Base-by-base conservation (phyloP, 495 filamentous ascomycete genomes). In the Podospora pseudoanserina region DNA sequence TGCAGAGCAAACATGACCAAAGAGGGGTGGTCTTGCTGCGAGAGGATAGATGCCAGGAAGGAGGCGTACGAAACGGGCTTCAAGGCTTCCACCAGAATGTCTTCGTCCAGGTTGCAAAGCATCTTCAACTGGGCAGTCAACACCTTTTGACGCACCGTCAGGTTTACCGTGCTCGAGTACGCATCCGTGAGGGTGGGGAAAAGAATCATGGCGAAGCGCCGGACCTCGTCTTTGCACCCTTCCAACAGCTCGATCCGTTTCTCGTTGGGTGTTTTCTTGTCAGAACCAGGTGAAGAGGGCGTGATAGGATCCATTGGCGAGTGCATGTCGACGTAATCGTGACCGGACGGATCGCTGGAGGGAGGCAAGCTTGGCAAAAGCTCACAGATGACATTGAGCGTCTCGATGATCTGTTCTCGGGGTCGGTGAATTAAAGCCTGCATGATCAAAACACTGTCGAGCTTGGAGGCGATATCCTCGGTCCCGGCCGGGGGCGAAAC, bases 371-470 rank as follows among this genome's bases (percentile, higher is more conserved):
- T 85, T 3, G 96, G 96, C 28, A 99, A 85, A 18, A 99, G 85
- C 81, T 98, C 96, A 80, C 96, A 98, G 70, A 98, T 93, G 66
- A 99, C 94, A 77, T 97, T 97, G 66, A 99, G 86, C 4, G 96
- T 97, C 81, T 99, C 96, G 73, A 92, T 93, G 28, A 99, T 90
- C 76, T 98, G 96, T 73, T 99, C 95, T 58, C 93, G 88, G n/a
- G 95, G 95, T 44, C 94, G 87, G 74, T 98, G 96, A 65, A 99
- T 97, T 72, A 99, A 80, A 34, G 95, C 94, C 76, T 99, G 95
- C 96, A 99, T 98, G 78, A 98, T 94, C 61, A 99, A 88, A 30
- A 98, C 94, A 75, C 92, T 97, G 79, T 98, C 94, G 74, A 97
- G 93, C 79, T 95, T 96, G 27, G 85, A 86, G n/a, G 91, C 90